phyloP scores from a whole-genome alignment of 2,329 filamentous ascomycete genomes.

The Xylaria sp. region DNA sequence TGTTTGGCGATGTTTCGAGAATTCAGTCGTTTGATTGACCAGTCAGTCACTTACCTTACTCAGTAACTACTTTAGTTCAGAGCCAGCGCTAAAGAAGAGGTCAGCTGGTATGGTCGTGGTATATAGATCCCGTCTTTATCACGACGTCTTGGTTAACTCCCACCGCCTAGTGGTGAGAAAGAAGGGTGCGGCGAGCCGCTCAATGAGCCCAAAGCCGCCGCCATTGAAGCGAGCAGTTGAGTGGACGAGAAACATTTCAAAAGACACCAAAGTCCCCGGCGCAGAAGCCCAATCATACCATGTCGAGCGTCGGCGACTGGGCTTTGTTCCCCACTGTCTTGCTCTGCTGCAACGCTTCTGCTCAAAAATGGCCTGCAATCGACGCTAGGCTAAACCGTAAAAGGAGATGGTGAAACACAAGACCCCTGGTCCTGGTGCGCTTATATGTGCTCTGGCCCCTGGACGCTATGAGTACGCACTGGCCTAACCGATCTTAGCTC shows the following conservation, averaged over 20 bases:
- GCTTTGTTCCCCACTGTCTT: conserved; percentile 13
- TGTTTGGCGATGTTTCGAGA: not conserved
- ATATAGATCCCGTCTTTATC: conserved; percentile 13
- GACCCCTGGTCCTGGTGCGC: conserved; percentile 19
- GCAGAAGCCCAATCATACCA: not conserved
- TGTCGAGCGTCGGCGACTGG: not conserved
- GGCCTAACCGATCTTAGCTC: not conserved
- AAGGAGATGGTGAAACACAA: conserved; percentile 36
- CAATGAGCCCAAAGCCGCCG: conserved; percentile 9
- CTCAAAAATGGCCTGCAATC: conserved; percentile 23
- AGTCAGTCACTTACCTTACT: not conserved
- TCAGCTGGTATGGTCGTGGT: conserved; percentile 15
- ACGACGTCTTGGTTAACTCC: conserved; percentile 21
- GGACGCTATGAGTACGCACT: not conserved
- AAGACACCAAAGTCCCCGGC: conserved; percentile 1
- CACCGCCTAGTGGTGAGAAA: conserved; percentile 2
- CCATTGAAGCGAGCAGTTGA: conserved; percentile 4
- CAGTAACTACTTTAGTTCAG: not conserved
- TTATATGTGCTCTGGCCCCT: conserved; percentile 7
- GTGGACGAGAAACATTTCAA: conserved; percentile 28
- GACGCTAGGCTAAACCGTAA: conserved; percentile 23
- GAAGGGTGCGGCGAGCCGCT: conserved; percentile 17
- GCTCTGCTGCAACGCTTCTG: conserved; percentile 18
- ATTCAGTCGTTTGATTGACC: not conserved
- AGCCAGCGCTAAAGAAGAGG: conserved; percentile 26